Evolutionary conservation across 345 rosid genomes (phyloP).

Genomic region (Linum trigynum): DNA sequence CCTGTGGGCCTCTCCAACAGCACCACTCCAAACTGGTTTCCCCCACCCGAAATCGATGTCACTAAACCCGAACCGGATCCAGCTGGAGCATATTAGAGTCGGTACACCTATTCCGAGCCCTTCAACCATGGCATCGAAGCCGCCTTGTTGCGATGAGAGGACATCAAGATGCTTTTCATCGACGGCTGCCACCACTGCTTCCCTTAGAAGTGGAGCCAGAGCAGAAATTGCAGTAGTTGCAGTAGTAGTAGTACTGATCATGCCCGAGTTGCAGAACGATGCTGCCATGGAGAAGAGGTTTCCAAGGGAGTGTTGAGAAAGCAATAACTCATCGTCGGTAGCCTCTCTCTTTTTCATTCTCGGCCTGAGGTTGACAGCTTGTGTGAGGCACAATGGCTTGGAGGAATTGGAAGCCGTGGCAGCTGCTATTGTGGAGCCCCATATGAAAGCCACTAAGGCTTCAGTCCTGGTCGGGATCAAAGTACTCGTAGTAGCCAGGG

Average conservation of each 20-base stretch:
- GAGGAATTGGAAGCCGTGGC: background rate
- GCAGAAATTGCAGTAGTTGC: background rate
- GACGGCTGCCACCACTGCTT: background rate
- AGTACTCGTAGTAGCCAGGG: background rate
- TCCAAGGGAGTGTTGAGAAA: slow-evolving; percentile 9
- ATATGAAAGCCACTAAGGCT: slow-evolving; percentile 6
- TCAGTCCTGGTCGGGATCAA: background rate
- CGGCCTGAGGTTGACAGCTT: slow-evolving; percentile 4
- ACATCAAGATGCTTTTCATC: background rate
- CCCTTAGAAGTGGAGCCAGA: background rate
- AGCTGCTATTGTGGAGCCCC: slow-evolving; percentile 8
- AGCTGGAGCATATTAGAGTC: background rate
- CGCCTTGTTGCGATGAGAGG: background rate
- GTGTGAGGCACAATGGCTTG: background rate
- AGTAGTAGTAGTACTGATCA: background rate
- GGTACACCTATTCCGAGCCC: background rate
- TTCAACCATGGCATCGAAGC: background rate
- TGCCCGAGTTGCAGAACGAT: background rate
- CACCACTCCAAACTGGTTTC: slow-evolving; percentile 7
- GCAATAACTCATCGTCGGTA: too few species aligned
- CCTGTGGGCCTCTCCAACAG: slow-evolving; percentile 1
- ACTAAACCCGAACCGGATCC: slow-evolving; percentile 7
- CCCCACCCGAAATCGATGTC: slow-evolving; percentile 13
- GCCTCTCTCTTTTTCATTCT: background rate
- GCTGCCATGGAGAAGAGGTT: slow-evolving; percentile 3